A percentile compares a stretch with the other conserved stretches of the same genome.
Evolutionary conservation across 2,329 filamentous ascomycete species (phyloP).

Genomic region (Fusarium nematophilum): DNA sequence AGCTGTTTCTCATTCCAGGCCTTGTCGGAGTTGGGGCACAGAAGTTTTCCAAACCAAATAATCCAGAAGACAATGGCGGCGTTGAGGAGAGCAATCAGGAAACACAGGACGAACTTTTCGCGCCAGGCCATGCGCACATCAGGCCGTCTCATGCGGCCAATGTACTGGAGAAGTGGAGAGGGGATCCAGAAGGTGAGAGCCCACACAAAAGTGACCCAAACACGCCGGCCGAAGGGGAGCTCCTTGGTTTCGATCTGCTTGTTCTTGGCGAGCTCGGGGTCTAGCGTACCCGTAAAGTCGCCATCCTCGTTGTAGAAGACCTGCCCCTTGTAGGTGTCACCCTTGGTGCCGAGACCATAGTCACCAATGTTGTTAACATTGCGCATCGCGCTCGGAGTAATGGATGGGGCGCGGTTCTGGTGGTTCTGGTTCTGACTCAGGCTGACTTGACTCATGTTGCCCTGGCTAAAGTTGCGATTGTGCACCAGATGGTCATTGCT

Average conservation of each 20-base stretch:
- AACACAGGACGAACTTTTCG: constrained; percentile 88
- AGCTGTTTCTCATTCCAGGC: constrained; percentile 83
- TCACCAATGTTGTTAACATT: constrained; percentile 74
- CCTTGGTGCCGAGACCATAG: constrained; percentile 89
- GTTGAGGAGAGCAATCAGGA: constrained; percentile 86
- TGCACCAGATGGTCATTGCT: constrained; percentile 80
- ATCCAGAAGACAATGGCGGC: constrained; percentile 91
- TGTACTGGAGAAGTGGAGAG: constrained; percentile 79
- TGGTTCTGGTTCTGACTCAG: constrained; percentile 54
- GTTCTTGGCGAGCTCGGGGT: constrained; percentile 81
- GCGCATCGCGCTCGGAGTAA: constrained; percentile 68
- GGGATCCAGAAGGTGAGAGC: constrained; percentile 93
- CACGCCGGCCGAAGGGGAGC: constrained; percentile 71
- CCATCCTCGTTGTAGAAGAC: constrained; percentile 80
- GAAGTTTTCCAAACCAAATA: constrained; percentile 81
- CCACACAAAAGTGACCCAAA: constrained; percentile 89
- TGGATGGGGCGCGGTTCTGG: constrained; percentile 64
- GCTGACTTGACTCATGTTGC: constrained; percentile 67
- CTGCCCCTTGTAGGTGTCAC: constrained; percentile 80
- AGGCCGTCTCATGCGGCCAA: constrained; percentile 96
- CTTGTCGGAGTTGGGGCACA: constrained; percentile 93
- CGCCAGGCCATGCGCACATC: constrained; percentile 98
- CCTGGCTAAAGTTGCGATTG: constrained; percentile 66
- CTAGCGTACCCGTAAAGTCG: constrained; percentile 75
- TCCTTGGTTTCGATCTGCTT: constrained; percentile 80